These are phyloP conservation scores for Leptodontidium sp. DNA, from an alignment of 2,329 filamentous ascomycete genomes.

Conservation along the genomic window DNA sequence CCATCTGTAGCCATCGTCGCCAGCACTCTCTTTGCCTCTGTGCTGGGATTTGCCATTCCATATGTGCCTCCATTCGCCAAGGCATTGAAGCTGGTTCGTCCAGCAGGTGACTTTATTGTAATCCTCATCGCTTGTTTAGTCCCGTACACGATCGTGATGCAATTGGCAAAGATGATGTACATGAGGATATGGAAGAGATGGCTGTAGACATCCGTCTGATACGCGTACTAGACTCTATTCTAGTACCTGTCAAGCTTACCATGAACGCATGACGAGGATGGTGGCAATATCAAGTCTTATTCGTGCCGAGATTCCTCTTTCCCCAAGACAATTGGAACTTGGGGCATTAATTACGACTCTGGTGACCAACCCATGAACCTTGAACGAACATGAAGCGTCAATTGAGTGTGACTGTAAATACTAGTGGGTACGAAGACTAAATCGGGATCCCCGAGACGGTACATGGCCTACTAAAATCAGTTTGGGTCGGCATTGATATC, in stretches of 20 bases:
- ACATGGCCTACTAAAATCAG: not conserved
- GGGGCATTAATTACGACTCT: not conserved
- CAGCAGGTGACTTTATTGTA: constrained; percentile 17
- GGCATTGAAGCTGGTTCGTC: constrained; percentile 6
- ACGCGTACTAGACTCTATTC: not conserved
- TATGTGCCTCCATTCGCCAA: constrained; percentile 20
- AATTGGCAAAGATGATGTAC: constrained; percentile 23
- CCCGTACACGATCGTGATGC: constrained; percentile 9
- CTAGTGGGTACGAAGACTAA: not conserved
- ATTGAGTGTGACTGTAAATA: not conserved
- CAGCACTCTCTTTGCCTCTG: not conserved
- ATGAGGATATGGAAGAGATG: constrained; percentile 24
- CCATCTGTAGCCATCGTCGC: not conserved
- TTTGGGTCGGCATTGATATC: constrained; percentile 2
- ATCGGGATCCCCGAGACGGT: not conserved
- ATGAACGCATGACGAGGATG: not conserved
- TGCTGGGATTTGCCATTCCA: constrained; percentile 12
- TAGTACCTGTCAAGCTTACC: not conserved
- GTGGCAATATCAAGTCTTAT: not conserved
- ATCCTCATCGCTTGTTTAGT: constrained; percentile 12
- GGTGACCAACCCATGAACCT: not conserved
- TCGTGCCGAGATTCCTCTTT: not conserved
- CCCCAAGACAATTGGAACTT: not conserved
- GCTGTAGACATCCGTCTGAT: constrained; percentile 14
- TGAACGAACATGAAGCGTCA: not conserved